These are phyloP conservation scores for Lecanicillium sp. DNA, from an alignment of 2,329 filamentous ascomycete species.

Conservation along the genomic window DNA sequence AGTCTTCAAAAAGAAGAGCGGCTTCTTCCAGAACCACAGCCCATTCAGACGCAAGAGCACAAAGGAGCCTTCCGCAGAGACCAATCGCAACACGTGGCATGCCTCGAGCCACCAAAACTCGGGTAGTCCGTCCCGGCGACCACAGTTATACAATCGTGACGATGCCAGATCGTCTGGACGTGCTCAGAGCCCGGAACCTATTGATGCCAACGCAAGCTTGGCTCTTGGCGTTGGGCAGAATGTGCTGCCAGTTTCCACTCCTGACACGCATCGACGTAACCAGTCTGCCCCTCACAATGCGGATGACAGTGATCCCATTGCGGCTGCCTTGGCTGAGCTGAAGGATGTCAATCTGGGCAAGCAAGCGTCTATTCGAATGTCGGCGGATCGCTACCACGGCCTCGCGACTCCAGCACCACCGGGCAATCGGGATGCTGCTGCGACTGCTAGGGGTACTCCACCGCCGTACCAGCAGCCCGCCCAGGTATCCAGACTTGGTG, in stretches of 20 bases:
- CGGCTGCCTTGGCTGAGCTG: slow-evolving; percentile 82
- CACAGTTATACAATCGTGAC: slow-evolving; percentile 31
- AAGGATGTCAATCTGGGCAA: slow-evolving; percentile 76
- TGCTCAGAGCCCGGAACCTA: slow-evolving; percentile 67
- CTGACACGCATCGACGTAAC: slow-evolving; percentile 47
- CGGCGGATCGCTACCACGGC: slow-evolving; percentile 94
- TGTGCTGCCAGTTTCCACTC: slow-evolving; percentile 83
- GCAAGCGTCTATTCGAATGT: slow-evolving; percentile 72
- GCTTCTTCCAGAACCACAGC: slow-evolving; percentile 88
- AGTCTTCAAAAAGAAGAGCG: slow-evolving; percentile 64
- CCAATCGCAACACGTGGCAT: slow-evolving; percentile 55
- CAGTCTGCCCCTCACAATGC: slow-evolving; percentile 26
- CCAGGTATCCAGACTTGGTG: slow-evolving; percentile 70
- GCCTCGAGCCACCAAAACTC: slow-evolving; percentile 22
- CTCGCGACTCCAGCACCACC: slow-evolving; percentile 76
- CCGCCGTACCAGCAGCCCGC: slow-evolving; percentile 70
- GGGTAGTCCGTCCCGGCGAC: slow-evolving; percentile 26
- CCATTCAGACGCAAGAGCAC: slow-evolving; percentile 91
- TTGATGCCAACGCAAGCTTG: slow-evolving; percentile 85
- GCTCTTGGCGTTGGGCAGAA: slow-evolving; percentile 94
- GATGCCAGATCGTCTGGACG: slow-evolving; percentile 27
- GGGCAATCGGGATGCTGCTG: slow-evolving; percentile 34
- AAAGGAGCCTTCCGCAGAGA: slow-evolving; percentile 49
- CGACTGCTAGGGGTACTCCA: slow-evolving; percentile 64
- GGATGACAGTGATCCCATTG: slow-evolving; percentile 79